Conservation (phyloP, 108 stramenopile genomes). For the Cyclostephanos invisitatus region DNA sequence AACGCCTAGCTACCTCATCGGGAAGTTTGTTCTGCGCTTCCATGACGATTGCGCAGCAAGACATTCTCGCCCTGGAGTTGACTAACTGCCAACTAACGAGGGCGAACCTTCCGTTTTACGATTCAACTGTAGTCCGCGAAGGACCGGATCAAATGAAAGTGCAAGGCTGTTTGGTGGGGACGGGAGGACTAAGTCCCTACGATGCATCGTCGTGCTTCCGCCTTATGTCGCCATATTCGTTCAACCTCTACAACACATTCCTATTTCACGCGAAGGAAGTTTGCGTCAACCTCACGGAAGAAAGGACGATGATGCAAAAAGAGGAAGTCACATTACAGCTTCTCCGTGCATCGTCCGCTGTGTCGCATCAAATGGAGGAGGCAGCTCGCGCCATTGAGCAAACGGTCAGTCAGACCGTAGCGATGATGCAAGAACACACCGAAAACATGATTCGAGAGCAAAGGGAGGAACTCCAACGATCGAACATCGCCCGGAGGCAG, state of each 20-base stretch:
- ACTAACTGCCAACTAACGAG: conserved; percentile 41
- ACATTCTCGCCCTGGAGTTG: conserved; percentile 42
- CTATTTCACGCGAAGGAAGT: conserved; percentile 26
- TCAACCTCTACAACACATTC: conserved; percentile 31
- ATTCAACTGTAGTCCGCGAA: neutral
- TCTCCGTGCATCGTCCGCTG: conserved; percentile 27
- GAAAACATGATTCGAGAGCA: conserved; percentile 18
- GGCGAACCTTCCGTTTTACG: conserved; percentile 15
- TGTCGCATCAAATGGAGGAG: conserved; percentile 27
- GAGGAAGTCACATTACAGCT: conserved; percentile 30
- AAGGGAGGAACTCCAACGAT: conserved; percentile 4
- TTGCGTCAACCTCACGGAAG: conserved; percentile 31
- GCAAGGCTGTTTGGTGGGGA: conserved; percentile 1
- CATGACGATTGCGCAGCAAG: conserved; percentile 39
- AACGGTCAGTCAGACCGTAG: neutral
- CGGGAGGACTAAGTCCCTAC: conserved; percentile 6
- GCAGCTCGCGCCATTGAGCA: conserved; percentile 10
- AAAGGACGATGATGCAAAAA: conserved; percentile 30
- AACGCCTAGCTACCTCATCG: conserved; percentile 3
- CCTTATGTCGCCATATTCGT: conserved; percentile 37
- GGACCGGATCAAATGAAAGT: neutral
- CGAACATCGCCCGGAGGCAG: neutral
- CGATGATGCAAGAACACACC: conserved; percentile 12
- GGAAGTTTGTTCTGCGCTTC: conserved; percentile 35
- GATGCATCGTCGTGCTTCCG: conserved; percentile 33